These are phyloP conservation scores for Exophiala aquamarina DNA, from an alignment of 2,329 filamentous ascomycete genomes.

Conservation along the genomic window DNA sequence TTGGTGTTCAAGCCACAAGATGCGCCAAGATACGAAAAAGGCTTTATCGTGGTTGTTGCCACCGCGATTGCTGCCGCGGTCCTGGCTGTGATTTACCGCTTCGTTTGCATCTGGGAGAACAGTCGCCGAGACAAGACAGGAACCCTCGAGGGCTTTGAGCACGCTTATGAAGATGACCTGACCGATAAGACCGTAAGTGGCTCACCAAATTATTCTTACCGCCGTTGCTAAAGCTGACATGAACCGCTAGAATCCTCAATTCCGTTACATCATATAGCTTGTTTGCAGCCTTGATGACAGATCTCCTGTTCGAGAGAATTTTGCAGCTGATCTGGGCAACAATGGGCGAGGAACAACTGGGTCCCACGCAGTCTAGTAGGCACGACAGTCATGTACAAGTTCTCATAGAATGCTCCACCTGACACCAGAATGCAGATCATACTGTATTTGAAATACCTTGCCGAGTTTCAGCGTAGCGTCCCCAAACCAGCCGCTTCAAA, in stretches of 20 bases:
- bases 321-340: too few species aligned
- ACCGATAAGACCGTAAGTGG: slow-evolving; percentile 41
- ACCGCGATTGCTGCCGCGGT: slow-evolving; percentile 18
- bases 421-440: too few species aligned
- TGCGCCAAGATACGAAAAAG: slow-evolving; percentile 30
- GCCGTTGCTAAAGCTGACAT: not conserved
- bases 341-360: too few species aligned
- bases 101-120: slow-evolving; percentile 29
- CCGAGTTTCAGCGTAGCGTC: too few species aligned
- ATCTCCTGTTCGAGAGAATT: too few species aligned
- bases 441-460: too few species aligned
- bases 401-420: too few species aligned
- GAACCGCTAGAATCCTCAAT: not conserved
- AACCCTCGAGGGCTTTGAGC: slow-evolving; percentile 48
- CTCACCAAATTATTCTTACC: not conserved
- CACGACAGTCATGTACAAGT: too few species aligned
- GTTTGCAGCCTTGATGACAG: too few species aligned
- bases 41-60: slow-evolving; percentile 35
- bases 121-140: slow-evolving; percentile 13
- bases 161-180: slow-evolving; percentile 55
- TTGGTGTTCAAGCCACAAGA: slow-evolving; percentile 35
- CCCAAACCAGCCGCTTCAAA: too few species aligned
- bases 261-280: not conserved
- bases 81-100: slow-evolving; percentile 29
- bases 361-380: too few species aligned